A percentile compares a stretch with the other conserved stretches of the same genome.
Evolutionary conservation across 2,329 filamentous ascomycete species (phyloP).

Genomic region (Metarhizium brunneum): DNA sequence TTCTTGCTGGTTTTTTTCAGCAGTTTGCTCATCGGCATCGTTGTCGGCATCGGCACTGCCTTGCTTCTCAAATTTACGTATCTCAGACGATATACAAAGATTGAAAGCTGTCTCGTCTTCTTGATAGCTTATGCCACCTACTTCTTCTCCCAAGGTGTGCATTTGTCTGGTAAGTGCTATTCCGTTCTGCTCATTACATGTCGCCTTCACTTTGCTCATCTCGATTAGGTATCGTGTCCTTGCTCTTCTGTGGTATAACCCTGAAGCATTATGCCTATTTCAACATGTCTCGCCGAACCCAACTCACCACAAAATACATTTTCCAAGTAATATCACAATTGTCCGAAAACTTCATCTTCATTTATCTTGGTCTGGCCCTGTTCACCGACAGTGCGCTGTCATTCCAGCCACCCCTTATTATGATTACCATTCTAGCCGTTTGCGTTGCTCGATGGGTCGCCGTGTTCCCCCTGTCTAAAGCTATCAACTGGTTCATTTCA

Average conservation of each 20-base stretch:
- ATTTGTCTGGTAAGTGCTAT: constrained; percentile 73
- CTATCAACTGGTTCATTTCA: constrained; percentile 87
- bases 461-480: constrained; percentile 82
- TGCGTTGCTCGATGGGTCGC: constrained; percentile 88
- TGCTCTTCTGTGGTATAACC: constrained; percentile 96
- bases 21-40: constrained; percentile 78
- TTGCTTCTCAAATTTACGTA: constrained; percentile 90
- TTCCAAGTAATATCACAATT: constrained; percentile 92
- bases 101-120: constrained; percentile 89
- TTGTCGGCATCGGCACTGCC: constrained; percentile 80
- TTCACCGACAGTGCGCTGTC: constrained; percentile 84
- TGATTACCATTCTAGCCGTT: constrained; percentile 84
- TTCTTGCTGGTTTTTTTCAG: constrained; percentile 96
- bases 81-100: constrained; percentile 85
- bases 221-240: constrained; percentile 76
- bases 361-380: constrained; percentile 88
- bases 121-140: constrained; percentile 94
- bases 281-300: constrained; percentile 97
- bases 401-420: constrained; percentile 91
- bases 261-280: constrained; percentile 99
- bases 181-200: neutral
- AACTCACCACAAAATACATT: constrained; percentile 94
- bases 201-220: neutral
- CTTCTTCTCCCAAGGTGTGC: constrained; percentile 92
- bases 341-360: constrained; percentile 99